Conservation (phyloP, 768 basidiomycete species). For the Mycena chlorophos region DNA sequence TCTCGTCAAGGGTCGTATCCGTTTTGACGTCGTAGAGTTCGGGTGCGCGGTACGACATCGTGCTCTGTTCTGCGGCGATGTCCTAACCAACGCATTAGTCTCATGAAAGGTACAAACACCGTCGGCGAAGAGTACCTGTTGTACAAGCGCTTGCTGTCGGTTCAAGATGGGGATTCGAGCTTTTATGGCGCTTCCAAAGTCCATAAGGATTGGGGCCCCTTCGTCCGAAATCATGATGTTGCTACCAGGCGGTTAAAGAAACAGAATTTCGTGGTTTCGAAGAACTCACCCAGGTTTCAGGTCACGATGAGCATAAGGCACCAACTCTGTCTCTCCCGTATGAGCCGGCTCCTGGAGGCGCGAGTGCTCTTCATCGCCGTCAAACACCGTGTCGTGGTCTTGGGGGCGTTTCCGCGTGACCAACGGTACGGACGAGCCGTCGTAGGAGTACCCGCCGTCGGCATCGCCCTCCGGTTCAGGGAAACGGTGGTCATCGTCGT, state of each 20-base stretch:
- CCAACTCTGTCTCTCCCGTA: slow-evolving; percentile 49
- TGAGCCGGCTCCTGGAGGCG: slow-evolving; percentile 41
- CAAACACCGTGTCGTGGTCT: slow-evolving; percentile 70
- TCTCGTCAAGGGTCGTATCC: slow-evolving; percentile 82
- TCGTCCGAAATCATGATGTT: slow-evolving; percentile 98
- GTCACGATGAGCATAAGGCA: slow-evolving; percentile 96
- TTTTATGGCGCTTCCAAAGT: slow-evolving; percentile 90
- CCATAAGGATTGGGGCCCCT: slow-evolving; percentile 92
- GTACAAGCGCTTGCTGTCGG: slow-evolving; percentile 82
- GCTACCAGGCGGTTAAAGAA: slow-evolving; percentile 40
- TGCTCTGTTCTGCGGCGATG: slow-evolving; percentile 95
- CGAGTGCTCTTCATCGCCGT: slow-evolving; percentile 73
- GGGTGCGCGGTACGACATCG: slow-evolving; percentile 97
- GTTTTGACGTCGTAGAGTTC: slow-evolving; percentile 98
- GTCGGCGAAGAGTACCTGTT: slow-evolving; percentile 63
- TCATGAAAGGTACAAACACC: slow-evolving; percentile 5
- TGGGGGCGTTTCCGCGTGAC: slow-evolving; percentile 54
- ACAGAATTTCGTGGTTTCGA: not conserved
- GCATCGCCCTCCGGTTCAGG: slow-evolving; percentile 75
- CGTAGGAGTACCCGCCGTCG: slow-evolving; percentile 76
- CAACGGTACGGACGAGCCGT: slow-evolving; percentile 54
- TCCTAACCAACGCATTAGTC: slow-evolving; percentile 50
- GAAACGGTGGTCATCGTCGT: slow-evolving; percentile 70
- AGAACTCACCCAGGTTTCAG: slow-evolving; percentile 82
- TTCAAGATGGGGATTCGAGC: slow-evolving; percentile 82